Evolutionary conservation across 352 stramenopile genomes (phyloP), one percentile per base, ranked within the genome.

Genomic region (Phytophthora pseudosyringae): DNA sequence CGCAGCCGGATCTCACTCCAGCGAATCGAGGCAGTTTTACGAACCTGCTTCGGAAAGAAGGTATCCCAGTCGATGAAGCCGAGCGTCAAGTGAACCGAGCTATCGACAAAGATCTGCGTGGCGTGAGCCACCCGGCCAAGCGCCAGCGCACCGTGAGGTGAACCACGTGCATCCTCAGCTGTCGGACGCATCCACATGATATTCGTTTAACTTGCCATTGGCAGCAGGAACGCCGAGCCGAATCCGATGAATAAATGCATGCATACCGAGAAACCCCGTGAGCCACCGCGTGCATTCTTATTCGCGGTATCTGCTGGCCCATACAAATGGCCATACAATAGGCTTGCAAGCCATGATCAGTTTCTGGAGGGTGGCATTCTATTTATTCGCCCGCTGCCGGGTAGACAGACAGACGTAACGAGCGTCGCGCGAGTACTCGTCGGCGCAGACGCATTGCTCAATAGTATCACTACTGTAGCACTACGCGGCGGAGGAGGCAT

Each of bases 31-130:
- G 77, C 16, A 77, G 69, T 46, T 86, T 88, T 52, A 66, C 67
- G 2, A 78, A 55, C 4, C 41, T 88, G 41, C 73, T 88, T 40
- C 73, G 72, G 3, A 75, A 60, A 60, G 73, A 77, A 55, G 79
- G 79, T 25, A 75, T 88, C 10, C 43, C 75, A 29, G 72, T 81
- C 25, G 79, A 88, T 18, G 75, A 86, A 44, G 75, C 83, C 59
- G 73, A 73, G 36, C 55, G 50, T 36, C 64, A 77, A 18, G 56
- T 63, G 50, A 78, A 70, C 31, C 58, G 49, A 15, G 66, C 61
- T 8, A 69, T 86, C 44, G 36, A 58, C 21, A 66, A 80, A 8
- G 79, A 86, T 29, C 61, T 84, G 12, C 74, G 59, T 49, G 79
- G 79, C 8, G 50, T 88, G 26, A 64, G 40, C 8, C 63, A 67